Percentiles rank a stretch among this genome's conserved stretches.
Conservation (phyloP, 768 basidiomycete species). For the Pholiota microspora region DNA sequence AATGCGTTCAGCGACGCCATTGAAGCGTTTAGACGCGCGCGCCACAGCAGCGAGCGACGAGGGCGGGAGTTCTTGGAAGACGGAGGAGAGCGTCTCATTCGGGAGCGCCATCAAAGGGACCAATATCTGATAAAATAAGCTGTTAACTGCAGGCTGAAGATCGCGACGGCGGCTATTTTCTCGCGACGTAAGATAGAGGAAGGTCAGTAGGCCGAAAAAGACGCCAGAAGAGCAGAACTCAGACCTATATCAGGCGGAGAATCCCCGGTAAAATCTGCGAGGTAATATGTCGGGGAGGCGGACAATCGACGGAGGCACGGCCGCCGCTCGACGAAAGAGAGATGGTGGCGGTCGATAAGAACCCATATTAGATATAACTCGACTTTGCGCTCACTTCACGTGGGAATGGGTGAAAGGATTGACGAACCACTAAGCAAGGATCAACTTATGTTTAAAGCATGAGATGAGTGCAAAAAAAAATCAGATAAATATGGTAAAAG, state of each 20-base stretch:
- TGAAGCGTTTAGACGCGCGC: slow-evolving; percentile 44
- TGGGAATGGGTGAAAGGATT: background rate
- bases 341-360: background rate
- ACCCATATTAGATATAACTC: background rate
- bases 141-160: background rate
- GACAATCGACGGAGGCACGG: slow-evolving; percentile 35
- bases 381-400: background rate
- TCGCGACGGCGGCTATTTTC: background rate
- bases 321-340: background rate
- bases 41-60: slow-evolving; percentile 37
- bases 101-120: slow-evolving; percentile 35
- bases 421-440: background rate
- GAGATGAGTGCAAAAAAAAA: slow-evolving; percentile 8
- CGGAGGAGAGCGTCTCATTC: slow-evolving; percentile 53
- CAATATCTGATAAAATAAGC: slow-evolving; percentile 23
- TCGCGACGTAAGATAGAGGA: background rate
- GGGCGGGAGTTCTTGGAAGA: slow-evolving; percentile 40
- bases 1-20: slow-evolving; percentile 55
- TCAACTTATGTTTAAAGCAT: background rate
- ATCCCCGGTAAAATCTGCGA: slow-evolving; percentile 30
- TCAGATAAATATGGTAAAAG: slow-evolving; percentile 17
- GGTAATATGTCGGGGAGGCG: slow-evolving; percentile 33
- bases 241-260: slow-evolving; percentile 33
- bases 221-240: background rate
- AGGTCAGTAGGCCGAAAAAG: background rate